Conservation (phyloP, 202 grass and related monocot species). For the Elaeis oleifera region DNA sequence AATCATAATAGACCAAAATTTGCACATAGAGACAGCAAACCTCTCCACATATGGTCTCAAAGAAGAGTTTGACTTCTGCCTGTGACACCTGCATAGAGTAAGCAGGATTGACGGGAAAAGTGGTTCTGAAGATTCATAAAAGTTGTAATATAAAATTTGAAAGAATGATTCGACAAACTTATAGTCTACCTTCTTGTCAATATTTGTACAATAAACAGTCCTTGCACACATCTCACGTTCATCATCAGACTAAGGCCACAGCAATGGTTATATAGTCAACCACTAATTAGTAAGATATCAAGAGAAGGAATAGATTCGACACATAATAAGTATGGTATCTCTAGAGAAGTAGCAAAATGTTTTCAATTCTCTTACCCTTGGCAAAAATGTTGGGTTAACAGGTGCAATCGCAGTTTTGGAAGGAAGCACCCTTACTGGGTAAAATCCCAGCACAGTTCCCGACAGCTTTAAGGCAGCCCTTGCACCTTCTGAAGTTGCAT, state of each 20-base stretch:
- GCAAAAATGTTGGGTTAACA: slow-evolving; percentile 87
- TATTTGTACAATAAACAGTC: slow-evolving; percentile 98
- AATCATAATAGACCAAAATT: neutral
- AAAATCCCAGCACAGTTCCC: slow-evolving; percentile 91
- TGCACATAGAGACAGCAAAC: slow-evolving; percentile 28
- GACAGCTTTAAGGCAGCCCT: slow-evolving; percentile 79
- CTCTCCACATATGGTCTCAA: slow-evolving; percentile 97
- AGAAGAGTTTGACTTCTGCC: slow-evolving; percentile 97
- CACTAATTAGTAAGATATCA: neutral
- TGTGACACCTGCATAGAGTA: slow-evolving; percentile 64
- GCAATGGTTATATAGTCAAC: slow-evolving; percentile 11
- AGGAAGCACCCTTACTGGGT: slow-evolving; percentile 88
- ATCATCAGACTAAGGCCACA: slow-evolving; percentile 66
- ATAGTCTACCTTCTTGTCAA: slow-evolving; percentile 90
- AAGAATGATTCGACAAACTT: neutral
- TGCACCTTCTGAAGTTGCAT: slow-evolving; percentile 58
- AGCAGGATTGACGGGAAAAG: neutral
- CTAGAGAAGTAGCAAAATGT: neutral
- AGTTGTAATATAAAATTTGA: too few species aligned
- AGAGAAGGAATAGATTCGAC: neutral
- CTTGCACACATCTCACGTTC: slow-evolving; percentile 97
- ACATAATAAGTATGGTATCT: too few species aligned
- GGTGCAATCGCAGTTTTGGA: slow-evolving; percentile 98
- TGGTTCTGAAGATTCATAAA: too few species aligned
- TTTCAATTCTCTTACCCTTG: slow-evolving; percentile 53